These are phyloP conservation scores for Monosporascus sp. DNA, from an alignment of 2,329 filamentous ascomycete genomes.

Conservation along the genomic window DNA sequence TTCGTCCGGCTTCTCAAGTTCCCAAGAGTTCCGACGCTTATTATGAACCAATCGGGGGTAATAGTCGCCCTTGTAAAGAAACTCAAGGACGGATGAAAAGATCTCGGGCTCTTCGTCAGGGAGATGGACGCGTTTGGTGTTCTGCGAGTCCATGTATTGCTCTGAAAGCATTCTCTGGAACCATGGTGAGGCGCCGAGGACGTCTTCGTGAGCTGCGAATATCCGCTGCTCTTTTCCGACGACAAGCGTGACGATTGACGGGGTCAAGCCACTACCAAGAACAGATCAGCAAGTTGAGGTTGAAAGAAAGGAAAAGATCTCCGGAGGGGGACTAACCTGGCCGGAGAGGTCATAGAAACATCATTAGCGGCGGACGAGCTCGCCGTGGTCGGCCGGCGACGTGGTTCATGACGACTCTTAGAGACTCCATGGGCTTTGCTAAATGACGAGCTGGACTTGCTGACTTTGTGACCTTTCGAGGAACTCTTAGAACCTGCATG, in stretches of 20 bases:
- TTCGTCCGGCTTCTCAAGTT: constrained; percentile 60
- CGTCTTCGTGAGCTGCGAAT: constrained; percentile 86
- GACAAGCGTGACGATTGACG: constrained; percentile 72
- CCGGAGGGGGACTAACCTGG: constrained; percentile 34
- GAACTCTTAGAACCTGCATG: constrained; percentile 43
- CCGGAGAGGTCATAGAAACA: constrained; percentile 31
- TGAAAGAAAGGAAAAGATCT: neutral
- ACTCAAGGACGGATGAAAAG: constrained; percentile 86
- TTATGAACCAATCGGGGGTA: constrained; percentile 78
- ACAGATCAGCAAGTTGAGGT: constrained; percentile 6
- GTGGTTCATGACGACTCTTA: constrained; percentile 49
- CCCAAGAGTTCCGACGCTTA: constrained; percentile 74
- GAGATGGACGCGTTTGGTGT: constrained; percentile 68
- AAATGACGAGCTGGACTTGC: constrained; percentile 50
- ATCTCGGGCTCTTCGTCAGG: constrained; percentile 85
- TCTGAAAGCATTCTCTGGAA: constrained; percentile 62
- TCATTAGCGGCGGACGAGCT: constrained; percentile 33
- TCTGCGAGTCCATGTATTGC: constrained; percentile 54
- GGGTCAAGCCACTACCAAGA: constrained; percentile 47
- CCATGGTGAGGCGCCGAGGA: constrained; percentile 73
- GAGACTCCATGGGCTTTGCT: constrained; percentile 49
- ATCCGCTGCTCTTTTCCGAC: constrained; percentile 79
- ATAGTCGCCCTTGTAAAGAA: constrained; percentile 91
- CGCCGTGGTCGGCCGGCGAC: constrained; percentile 44
- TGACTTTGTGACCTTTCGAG: constrained; percentile 45